phyloP scores from a whole-genome alignment of 2,329 filamentous ascomycete genomes.

The Colletotrichum magnum region DNA sequence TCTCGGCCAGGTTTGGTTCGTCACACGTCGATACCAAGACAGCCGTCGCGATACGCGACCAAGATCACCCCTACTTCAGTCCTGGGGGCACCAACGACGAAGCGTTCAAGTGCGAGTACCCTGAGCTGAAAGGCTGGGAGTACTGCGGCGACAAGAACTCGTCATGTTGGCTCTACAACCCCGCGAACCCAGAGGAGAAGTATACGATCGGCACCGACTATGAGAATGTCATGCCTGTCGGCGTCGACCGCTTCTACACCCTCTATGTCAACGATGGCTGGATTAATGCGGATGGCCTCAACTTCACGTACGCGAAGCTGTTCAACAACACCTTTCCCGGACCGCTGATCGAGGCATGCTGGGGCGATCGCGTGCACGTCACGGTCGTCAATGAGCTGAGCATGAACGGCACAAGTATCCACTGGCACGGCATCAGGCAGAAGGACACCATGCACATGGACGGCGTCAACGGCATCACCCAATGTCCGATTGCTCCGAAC shows the following conservation, averaged over 20 bases:
- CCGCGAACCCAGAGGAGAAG: conserved; percentile 37
- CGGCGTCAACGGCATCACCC: conserved; percentile 52
- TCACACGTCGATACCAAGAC: not conserved
- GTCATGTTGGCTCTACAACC: conserved; percentile 47
- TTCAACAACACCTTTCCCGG: conserved; percentile 47
- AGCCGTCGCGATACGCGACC: not conserved
- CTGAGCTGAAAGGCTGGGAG: conserved; percentile 44
- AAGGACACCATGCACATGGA: conserved; percentile 45
- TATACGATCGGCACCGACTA: conserved; percentile 48
- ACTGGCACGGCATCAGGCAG: conserved; percentile 69
- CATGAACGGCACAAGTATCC: conserved; percentile 62
- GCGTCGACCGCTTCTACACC: conserved; percentile 43
- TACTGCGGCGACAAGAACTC: conserved; percentile 45
- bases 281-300: conserved; percentile 44
- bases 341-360: conserved; percentile 48
- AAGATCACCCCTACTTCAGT: not conserved
- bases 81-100: conserved; percentile 22
- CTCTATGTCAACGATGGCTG: conserved; percentile 41
- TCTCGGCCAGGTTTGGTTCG: conserved; percentile 8
- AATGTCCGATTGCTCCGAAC: conserved; percentile 70
- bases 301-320: conserved; percentile 43
- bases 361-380: conserved; percentile 53
- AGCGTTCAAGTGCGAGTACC: conserved; percentile 46
- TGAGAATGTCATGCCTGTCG: conserved; percentile 42
- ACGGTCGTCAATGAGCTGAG: conserved; percentile 74